Base-by-base conservation (phyloP, 768 basidiomycete genomes). In the Hemileccinum rubropunctum region DNA sequence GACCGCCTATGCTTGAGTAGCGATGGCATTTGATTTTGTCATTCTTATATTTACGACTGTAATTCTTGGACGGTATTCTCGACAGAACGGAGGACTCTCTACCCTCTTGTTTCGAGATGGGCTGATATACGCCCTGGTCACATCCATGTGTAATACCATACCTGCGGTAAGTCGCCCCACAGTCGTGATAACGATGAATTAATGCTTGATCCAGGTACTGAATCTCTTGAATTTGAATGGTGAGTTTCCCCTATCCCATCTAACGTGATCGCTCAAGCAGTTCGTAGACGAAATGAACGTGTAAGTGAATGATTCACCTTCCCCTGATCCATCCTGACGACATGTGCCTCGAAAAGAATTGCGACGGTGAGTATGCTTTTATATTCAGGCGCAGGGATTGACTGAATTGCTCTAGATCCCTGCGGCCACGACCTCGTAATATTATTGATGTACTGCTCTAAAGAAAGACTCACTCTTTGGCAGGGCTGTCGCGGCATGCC, bases 81-180 rank as follows among this genome's bases (percentile, higher is more conserved):
- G 75, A 35, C 79, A 78, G 56, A 83, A 80, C 4, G 80, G 76
- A 51, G 60, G 60, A 27, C 72, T 88, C n/a, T 86, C 84, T 76
- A 75, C 77, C 56, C 66, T 89, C 41, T 77, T 89, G 44, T 86
- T 87, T 68, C 74, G 78, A n/a, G 86, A 88, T 57, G 86, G 87
- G 17, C 69, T 89, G 39, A 78, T 85, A 6, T 87, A 82, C 61
- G 87, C 87, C 59, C 50, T 86, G 23, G 70, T 84, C 35, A 79
- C 84, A 1, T 86, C 84, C 53, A 72, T 78, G 14, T 82, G 76
- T 45, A 88, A 87, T 55, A 77, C 78, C 50, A 72, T 86, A 44
- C 85, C 85, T 32, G 86, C 87, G 18, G 83, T 84, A 62, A 56
- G 81, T 49, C 30, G 20, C 34, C 38, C 23, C 28, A 47, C 45